phyloP scores from a whole-genome alignment of 306 rosid species.

The Trifolium dubium region DNA sequence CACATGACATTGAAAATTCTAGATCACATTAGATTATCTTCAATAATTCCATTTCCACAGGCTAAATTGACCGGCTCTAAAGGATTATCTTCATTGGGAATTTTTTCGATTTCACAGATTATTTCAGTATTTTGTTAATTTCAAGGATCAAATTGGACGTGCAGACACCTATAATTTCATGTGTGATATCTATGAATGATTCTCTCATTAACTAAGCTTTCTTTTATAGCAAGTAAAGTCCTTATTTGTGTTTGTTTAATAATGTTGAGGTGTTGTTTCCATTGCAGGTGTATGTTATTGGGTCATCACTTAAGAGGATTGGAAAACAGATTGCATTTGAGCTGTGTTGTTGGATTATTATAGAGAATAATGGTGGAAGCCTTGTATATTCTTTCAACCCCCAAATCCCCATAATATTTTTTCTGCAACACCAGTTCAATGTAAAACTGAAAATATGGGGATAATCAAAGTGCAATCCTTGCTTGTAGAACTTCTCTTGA shows the following conservation, averaged over 20 bases:
- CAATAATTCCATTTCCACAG: too few species aligned
- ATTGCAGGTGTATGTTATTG: slow-evolving; percentile 94
- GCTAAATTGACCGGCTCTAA: neutral
- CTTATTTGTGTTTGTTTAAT: slow-evolving; percentile 2
- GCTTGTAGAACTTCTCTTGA: slow-evolving; percentile 34
- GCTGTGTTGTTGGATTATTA: slow-evolving; percentile 88
- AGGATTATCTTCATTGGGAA: neutral
- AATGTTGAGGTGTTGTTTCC: slow-evolving; percentile 17
- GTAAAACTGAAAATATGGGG: slow-evolving; percentile 39
- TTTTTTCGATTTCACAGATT: neutral
- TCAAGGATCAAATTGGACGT: neutral
- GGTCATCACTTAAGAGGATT: slow-evolving; percentile 98
- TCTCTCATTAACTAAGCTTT: neutral
- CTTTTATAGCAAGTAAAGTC: slow-evolving; percentile 7
- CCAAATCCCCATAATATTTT: slow-evolving; percentile 25
- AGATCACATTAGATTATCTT: too few species aligned
- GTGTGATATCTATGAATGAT: neutral
- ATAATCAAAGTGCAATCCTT: slow-evolving; percentile 35
- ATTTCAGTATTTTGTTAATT: neutral
- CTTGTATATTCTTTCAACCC: slow-evolving; percentile 59
- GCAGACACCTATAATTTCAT: neutral
- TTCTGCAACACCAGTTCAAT: slow-evolving; percentile 21
- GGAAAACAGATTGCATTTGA: slow-evolving; percentile 92
- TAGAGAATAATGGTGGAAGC: slow-evolving; percentile 52
- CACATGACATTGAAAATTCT: neutral